phyloP scores from a whole-genome alignment of 2,329 filamentous ascomycete species.

The Kalmusia sp. region DNA sequence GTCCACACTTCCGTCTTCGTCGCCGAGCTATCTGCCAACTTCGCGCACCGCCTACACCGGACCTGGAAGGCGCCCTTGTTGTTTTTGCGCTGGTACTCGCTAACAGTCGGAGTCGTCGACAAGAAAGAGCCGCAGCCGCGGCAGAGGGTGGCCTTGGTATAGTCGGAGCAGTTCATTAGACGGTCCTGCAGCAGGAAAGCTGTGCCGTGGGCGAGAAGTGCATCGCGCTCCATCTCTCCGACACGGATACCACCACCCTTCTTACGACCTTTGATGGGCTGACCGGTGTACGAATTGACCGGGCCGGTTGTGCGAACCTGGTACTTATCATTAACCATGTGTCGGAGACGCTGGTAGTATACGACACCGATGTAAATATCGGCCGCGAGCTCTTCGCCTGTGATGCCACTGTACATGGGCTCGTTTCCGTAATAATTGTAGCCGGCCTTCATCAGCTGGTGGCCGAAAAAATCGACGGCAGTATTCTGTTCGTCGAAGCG shows the following conservation, averaged over 20 bases:
- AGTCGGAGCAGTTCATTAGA: constrained; percentile 96
- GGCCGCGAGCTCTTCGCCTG: constrained; percentile 88
- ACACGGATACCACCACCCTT: constrained; percentile 98
- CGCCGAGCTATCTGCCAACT: constrained; percentile 52
- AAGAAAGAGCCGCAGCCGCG: constrained; percentile 89
- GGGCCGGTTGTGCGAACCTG: constrained; percentile 96
- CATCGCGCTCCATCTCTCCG: constrained; percentile 98
- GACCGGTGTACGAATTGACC: constrained; percentile 86
- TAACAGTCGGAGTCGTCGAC: constrained; percentile 80
- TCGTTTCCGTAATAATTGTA: constrained; percentile 99
- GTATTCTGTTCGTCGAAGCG: constrained; percentile 92
- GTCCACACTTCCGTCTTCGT: constrained; percentile 82
- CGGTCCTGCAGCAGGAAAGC: constrained; percentile 95
- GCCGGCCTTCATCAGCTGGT: constrained; percentile 92
- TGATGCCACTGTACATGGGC: constrained; percentile 98
- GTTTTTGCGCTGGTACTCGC: constrained; percentile 65
- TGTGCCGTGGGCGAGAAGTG: constrained; percentile 91
- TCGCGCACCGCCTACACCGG: constrained; percentile 80
- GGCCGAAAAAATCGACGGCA: constrained; percentile 91
- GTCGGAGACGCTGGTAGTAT: constrained; percentile 95
- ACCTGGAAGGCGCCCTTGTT: constrained; percentile 71
- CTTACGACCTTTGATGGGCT: constrained; percentile 96
- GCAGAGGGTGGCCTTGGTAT: constrained; percentile 88
- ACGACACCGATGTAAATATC: constrained; percentile 98
- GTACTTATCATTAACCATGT: constrained; percentile 99